Evolutionary conservation across 2,329 filamentous ascomycete species (phyloP), one percentile per base, ranked within the genome.

Genomic region (Beauveria brongniartii): DNA sequence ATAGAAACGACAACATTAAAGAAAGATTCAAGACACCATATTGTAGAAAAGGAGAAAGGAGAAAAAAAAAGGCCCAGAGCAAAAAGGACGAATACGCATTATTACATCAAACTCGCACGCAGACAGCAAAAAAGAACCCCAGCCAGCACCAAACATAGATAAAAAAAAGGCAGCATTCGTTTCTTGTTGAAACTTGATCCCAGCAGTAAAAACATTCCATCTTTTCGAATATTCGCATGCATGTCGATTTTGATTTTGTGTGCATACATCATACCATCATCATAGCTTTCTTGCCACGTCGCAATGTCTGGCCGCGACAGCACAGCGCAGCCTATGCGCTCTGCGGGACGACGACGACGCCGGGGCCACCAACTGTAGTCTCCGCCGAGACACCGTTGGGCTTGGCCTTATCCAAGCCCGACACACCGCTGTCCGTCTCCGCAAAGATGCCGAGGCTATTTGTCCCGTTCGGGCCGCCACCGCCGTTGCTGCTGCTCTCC

Each of bases 381-480:
- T 69, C 71, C 26, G 65, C 69, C 26, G 43, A 16, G 8, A 40
- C 20, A 18, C 58, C 44, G 30, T 50, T 50, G 41, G 18, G 1
- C n/a, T 53, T 55, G 28, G 18, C 69, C 64, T 75, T 78, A 64
- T 77, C 76, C 55, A 79, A 64, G 20, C 75, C 77, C 7, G 76
- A 74, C 20, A 76, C 73, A 24, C 72, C 75, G 65, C 75, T 75
- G 64, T 80, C 77, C 1, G 71, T 70, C 63, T 78, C 77, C 55
- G 73, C 73, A 54, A 74, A 75, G 24, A 79, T 76, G 1, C 77
- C 77, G n/a, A 78, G 69, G 12, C 75, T 73, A 41, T 77, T 74
- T 16, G 34, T 37, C 34, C 34, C 34, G 40, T 67, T 52, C 10
- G 10, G 10, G 50, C 48, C 65, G 14, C 51, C 51, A 7, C 10